Evolutionary conservation across 2,329 filamentous ascomycete species (phyloP).

Genomic region (Colletotrichum chlorophyti): DNA sequence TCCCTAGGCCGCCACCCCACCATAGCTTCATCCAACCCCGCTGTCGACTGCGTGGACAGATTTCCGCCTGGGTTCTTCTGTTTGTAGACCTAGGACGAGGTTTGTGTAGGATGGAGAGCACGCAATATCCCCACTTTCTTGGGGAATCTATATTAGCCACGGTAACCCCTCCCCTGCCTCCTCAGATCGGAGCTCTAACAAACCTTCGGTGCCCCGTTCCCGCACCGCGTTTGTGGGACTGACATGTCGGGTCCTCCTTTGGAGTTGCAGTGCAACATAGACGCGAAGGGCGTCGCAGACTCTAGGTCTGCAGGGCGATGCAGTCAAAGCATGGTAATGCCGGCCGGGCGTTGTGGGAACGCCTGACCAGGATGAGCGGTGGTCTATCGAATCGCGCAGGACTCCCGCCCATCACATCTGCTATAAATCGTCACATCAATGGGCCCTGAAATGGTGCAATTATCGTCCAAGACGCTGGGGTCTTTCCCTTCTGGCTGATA

Average conservation of each 20-base stretch:
- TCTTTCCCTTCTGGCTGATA: neutral
- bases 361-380: neutral
- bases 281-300: no score
- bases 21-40: neutral
- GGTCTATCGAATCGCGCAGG: neutral
- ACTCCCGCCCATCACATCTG: neutral
- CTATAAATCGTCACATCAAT: conserved; percentile 16
- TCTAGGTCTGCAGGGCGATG: conserved; percentile 4
- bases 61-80: neutral
- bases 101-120: conserved; percentile 20
- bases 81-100: conserved; percentile 4
- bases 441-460: conserved; percentile 21
- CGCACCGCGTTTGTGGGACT: no score
- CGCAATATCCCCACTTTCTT: conserved; percentile 31
- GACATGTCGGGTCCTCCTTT: neutral
- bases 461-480: neutral
- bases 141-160: conserved; percentile 13
- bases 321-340: conserved; percentile 4
- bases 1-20: neutral
- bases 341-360: neutral
- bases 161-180: neutral
- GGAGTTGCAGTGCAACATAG: neutral
- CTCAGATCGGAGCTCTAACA: conserved; percentile 18
- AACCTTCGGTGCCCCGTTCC: neutral
- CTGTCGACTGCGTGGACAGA: neutral